Base-by-base conservation (phyloP, 495 filamentous ascomycete genomes). In the Zalerion maritima region DNA sequence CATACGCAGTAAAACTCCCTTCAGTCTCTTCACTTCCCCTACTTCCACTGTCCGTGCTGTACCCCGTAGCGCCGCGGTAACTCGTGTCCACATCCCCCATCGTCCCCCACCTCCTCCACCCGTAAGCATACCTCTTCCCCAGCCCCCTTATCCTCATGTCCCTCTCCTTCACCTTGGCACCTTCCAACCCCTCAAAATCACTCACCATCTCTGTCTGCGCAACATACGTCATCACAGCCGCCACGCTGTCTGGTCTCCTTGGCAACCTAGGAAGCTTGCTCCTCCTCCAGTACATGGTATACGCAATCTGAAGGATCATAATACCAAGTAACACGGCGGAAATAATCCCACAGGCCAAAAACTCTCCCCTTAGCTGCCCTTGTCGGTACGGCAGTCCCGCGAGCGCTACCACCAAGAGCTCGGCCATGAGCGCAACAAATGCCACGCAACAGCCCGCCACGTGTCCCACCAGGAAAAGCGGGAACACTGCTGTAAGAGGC, bases 351-450 rank as follows among this genome's bases (percentile, higher is more conserved):
- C 42, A 46, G 28, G 46, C 38, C 14, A 50, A 21, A 28, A 50
- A 50, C 36, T 46, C 46, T 27, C 33, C 28, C 0, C 46, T 35
- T 16, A 41, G 30, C 37, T 50, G 46, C n/a, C 46, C 46, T 3
- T 42, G 40, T 2, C 46, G 46, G 36, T 46, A 46, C 3, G 46
- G 46, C 9, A 50, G 36, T 1, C 46, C 46, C 5, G 46, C 37
- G 2, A 50, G 40, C 5, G 37, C 34, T 7, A 50, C 34, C 25
- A 50, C 41, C 19, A 50, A 41, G 30, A 50, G 34, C 31, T 50
- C 46, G 24, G 40, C 36, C 6, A 38, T 16, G 16, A 50, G 28
- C 4, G 37, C 43, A 3, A 36, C 45, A 31, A 45, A 37, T 0
- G 46, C 46, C 5, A 45, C 43, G 2, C 36, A 42, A 1, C 37